Conservation (phyloP, 148 eudicot species). For the Chenopodium album region DNA sequence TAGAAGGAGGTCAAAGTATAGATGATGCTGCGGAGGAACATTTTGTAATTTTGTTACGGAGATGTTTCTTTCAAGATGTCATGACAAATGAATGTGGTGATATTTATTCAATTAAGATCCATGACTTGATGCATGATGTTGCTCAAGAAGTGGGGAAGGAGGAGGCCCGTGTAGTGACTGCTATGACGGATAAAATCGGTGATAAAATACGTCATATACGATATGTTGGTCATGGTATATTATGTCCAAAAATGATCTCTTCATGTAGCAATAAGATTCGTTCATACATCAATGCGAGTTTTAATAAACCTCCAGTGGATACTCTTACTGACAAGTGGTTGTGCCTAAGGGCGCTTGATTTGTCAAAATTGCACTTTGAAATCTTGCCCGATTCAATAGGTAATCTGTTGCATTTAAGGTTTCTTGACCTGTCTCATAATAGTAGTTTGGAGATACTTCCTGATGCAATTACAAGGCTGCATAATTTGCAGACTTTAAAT, state of each 20-base stretch:
- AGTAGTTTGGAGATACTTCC: neutral
- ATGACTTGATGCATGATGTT: slow-evolving; percentile 25
- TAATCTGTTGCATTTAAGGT: neutral
- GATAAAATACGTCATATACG: neutral
- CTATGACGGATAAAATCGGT: neutral
- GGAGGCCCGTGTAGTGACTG: neutral
- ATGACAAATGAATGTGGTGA: neutral
- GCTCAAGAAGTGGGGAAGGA: neutral
- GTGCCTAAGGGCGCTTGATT: neutral
- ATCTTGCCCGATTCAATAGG: neutral
- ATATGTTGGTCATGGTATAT: too few species aligned
- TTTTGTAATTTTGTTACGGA: neutral
- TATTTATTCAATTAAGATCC: slow-evolving; percentile 17
- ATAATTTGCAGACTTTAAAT: neutral
- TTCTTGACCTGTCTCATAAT: neutral
- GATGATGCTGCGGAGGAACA: slow-evolving; percentile 9
- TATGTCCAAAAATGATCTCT: neutral
- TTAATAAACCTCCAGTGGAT: neutral
- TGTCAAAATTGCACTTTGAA: accelerated
- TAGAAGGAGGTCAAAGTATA: neutral
- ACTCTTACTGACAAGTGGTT: neutral
- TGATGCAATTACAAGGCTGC: neutral
- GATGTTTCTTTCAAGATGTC: slow-evolving; percentile 28
- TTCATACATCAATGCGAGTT: too few species aligned
- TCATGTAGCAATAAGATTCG: neutral